Evolutionary conservation across 257 asterid species (phyloP).

Genomic region (Solanum chmielewskii): DNA sequence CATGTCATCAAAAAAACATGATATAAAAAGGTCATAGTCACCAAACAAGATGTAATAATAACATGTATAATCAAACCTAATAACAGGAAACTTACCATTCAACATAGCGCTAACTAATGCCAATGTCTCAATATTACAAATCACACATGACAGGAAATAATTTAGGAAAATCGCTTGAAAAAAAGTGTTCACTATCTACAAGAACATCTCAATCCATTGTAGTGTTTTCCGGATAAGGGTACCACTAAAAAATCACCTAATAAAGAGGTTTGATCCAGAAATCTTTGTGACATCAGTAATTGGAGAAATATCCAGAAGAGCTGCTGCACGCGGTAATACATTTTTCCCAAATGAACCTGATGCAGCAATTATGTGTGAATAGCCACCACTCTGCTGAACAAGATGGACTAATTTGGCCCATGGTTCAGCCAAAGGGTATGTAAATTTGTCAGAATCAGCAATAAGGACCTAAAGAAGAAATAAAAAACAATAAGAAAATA

Average conservation of each 20-base stretch:
- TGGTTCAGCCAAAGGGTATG: conserved; percentile 74
- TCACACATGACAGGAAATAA: neutral
- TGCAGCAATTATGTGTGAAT: conserved; percentile 70
- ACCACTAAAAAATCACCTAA: conserved; percentile 45
- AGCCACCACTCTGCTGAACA: conserved; percentile 66
- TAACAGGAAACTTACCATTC: neutral
- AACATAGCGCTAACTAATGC: neutral
- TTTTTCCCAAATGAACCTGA: conserved; percentile 95
- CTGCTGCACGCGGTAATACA: conserved; percentile 94
- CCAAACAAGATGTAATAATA: neutral
- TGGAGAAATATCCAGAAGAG: conserved; percentile 90
- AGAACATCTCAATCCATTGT: neutral
- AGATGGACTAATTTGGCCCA: conserved; percentile 79
- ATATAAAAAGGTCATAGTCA: neutral
- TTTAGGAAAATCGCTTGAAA: neutral
- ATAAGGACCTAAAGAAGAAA: conserved; percentile 51
- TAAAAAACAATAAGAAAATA: neutral
- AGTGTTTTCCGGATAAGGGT: neutral
- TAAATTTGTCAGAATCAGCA: conserved; percentile 79
- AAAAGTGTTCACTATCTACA: neutral
- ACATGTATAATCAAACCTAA: neutral
- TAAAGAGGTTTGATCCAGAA: conserved; percentile 52
- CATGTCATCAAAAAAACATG: neutral
- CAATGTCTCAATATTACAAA: neutral
- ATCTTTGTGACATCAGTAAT: conserved; percentile 73